These are phyloP conservation scores for Entomortierella lignicola DNA, from an alignment of 192 early-diverging fungal species.

Conservation along the genomic window DNA sequence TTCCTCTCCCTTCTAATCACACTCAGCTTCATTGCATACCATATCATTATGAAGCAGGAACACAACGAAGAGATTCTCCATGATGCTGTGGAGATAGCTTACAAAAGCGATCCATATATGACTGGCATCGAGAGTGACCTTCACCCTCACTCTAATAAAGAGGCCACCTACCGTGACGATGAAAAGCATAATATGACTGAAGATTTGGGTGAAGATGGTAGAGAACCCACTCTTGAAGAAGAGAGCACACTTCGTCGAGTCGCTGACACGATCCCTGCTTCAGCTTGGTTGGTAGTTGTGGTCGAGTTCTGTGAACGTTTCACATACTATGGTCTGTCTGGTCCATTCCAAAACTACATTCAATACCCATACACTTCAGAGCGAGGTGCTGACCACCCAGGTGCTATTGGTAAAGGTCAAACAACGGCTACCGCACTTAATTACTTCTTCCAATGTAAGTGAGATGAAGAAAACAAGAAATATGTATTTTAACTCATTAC, in stretches of 20 bases:
- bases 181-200: neutral
- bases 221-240: slow-evolving; percentile 68
- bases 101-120: slow-evolving; percentile 37
- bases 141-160: neutral
- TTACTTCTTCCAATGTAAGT: slow-evolving; percentile 65
- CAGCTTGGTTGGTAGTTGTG: slow-evolving; percentile 64
- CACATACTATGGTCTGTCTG: slow-evolving; percentile 69
- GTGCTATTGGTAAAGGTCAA: slow-evolving; percentile 63
- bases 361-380: slow-evolving; percentile 56
- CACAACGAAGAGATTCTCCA: neutral
- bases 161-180: neutral
- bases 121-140: neutral
- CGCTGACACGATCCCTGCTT: slow-evolving; percentile 66
- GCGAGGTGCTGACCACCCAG: slow-evolving; percentile 54
- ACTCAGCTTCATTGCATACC: too few relatives aligned
- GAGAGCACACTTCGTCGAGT: slow-evolving; percentile 64
- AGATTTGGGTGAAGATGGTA: neutral
- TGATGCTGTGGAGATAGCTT: slow-evolving; percentile 26
- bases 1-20: too few relatives aligned
- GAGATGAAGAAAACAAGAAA: neutral
- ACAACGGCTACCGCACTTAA: slow-evolving; percentile 66
- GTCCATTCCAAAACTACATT: slow-evolving; percentile 69
- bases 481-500: neutral
- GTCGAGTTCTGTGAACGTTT: slow-evolving; percentile 75
- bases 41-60: slow-evolving; percentile 17